Evolutionary conservation across 352 stramenopile species (phyloP).

Genomic region (Detonula confervacea): DNA sequence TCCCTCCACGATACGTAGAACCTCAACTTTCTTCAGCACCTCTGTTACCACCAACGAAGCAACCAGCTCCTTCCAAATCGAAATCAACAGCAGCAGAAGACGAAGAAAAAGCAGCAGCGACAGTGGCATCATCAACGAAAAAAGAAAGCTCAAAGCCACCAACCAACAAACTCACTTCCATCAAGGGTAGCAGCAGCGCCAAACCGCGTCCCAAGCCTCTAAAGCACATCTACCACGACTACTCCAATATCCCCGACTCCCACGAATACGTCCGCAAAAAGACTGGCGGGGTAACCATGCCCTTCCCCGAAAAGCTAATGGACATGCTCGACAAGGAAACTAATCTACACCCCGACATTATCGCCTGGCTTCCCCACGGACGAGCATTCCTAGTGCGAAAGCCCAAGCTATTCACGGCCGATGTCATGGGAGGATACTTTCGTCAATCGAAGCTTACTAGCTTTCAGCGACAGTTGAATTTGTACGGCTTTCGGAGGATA

Average conservation of each 20-base stretch:
- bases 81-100: slow-evolving; percentile 7
- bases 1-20: no score
- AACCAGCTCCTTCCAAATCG: not conserved
- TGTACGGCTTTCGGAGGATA: slow-evolving; percentile 89
- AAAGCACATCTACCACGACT: slow-evolving; percentile 81
- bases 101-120: not conserved
- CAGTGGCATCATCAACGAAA: not conserved
- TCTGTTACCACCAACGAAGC: not conserved
- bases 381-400: slow-evolving; percentile 80
- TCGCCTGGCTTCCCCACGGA: slow-evolving; percentile 78
- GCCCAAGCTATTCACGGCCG: slow-evolving; percentile 71
- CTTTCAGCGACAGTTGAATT: slow-evolving; percentile 89
- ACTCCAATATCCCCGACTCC: slow-evolving; percentile 58
- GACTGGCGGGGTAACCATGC: slow-evolving; percentile 78
- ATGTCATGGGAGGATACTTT: slow-evolving; percentile 85
- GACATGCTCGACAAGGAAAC: slow-evolving; percentile 71
- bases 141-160: no score
- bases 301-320: slow-evolving; percentile 81
- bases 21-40: not conserved
- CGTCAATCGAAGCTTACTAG: slow-evolving; percentile 84
- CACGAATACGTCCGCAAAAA: slow-evolving; percentile 81
- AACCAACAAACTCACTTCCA: no score
- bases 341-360: slow-evolving; percentile 29
- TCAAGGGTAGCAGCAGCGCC: no score
- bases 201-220: slow-evolving; percentile 29